phyloP scores from a whole-genome alignment of 345 rosid species.

The Carallia pectinifolia region DNA sequence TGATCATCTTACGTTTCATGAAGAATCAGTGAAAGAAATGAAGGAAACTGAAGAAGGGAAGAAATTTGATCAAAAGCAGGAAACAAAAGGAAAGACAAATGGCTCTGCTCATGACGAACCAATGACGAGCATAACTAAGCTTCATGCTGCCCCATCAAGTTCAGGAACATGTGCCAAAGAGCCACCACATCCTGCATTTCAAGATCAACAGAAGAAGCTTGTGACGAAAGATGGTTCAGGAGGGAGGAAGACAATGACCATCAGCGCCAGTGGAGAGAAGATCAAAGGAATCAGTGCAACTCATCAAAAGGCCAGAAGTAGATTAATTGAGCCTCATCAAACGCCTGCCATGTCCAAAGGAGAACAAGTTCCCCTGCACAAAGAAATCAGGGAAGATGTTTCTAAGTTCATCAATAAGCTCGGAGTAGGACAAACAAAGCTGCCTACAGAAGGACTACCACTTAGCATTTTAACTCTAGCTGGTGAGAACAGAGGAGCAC shows the following conservation, averaged over 20 bases:
- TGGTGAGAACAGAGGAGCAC: conserved; percentile 89
- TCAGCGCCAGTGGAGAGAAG: conserved; percentile 21
- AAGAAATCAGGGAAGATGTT: conserved; percentile 57
- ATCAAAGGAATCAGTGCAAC: conserved; percentile 30
- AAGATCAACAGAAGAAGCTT: conserved; percentile 23
- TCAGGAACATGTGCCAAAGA: conserved; percentile 21
- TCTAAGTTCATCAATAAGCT: conserved; percentile 57
- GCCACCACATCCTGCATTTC: conserved; percentile 10
- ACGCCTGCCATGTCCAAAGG: conserved; percentile 22
- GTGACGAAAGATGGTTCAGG: conserved; percentile 32
- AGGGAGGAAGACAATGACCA: conserved; percentile 22
- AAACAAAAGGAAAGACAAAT: conserved; percentile 20
- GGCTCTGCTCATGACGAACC: conserved; percentile 27
- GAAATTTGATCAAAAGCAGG: conserved; percentile 15
- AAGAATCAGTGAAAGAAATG: conserved; percentile 10
- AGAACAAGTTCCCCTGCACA: conserved; percentile 41
- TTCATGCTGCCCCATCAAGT: conserved; percentile 17
- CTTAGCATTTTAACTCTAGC: conserved; percentile 56
- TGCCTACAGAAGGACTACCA: conserved; percentile 36
- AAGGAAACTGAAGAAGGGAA: conserved; percentile 23
- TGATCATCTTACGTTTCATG: conserved; percentile 2
- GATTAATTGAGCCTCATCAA: conserved; percentile 17
- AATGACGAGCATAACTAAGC: conserved; percentile 18
- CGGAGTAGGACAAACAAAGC: conserved; percentile 39
- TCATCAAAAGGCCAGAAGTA: conserved; percentile 14